phyloP scores from a whole-genome alignment of 164 flowering plant genomes.

The Sedum album region DNA sequence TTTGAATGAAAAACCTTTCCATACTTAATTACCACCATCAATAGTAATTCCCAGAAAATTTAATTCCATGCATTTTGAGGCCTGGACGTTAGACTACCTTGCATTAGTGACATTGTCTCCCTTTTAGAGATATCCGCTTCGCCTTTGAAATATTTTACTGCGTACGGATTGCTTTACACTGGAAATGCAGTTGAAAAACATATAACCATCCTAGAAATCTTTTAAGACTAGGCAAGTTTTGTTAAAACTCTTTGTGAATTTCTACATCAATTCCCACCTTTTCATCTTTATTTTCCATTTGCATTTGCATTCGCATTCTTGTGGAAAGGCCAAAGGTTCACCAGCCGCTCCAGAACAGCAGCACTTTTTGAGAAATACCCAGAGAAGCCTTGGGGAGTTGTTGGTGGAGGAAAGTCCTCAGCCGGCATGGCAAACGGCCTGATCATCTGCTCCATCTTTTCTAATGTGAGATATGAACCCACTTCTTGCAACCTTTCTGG shows the following conservation, averaged over 20 bases:
- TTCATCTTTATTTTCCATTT: slow-evolving; percentile 32
- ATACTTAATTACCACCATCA: too few relatives aligned
- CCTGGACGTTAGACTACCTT: too few relatives aligned
- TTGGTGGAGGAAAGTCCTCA: slow-evolving; percentile 90
- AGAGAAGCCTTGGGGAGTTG: slow-evolving; percentile 81
- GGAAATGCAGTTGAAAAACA: not conserved
- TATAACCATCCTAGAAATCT: not conserved
- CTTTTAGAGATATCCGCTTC: too few relatives aligned
- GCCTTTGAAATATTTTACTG: too few relatives aligned
- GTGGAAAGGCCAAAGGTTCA: slow-evolving; percentile 85
- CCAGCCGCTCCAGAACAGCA: slow-evolving; percentile 83
- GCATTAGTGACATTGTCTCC: too few relatives aligned
- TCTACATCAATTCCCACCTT: not conserved
- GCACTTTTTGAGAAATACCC: slow-evolving; percentile 94
- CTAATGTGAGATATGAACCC: slow-evolving; percentile 78
- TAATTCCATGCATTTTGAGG: too few relatives aligned
- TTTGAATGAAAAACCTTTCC: too few relatives aligned
- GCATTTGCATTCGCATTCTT: slow-evolving; percentile 39
- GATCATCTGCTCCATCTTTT: slow-evolving; percentile 80
- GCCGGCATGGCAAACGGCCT: slow-evolving; percentile 98
- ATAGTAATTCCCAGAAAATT: too few relatives aligned
- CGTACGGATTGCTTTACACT: not conserved
- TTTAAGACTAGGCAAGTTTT: not conserved
- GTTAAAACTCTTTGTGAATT: not conserved
- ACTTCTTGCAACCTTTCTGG: slow-evolving; percentile 96